Evolutionary conservation across 352 stramenopile genomes (phyloP).

Genomic region (Globisporangium cylindrosporum): DNA sequence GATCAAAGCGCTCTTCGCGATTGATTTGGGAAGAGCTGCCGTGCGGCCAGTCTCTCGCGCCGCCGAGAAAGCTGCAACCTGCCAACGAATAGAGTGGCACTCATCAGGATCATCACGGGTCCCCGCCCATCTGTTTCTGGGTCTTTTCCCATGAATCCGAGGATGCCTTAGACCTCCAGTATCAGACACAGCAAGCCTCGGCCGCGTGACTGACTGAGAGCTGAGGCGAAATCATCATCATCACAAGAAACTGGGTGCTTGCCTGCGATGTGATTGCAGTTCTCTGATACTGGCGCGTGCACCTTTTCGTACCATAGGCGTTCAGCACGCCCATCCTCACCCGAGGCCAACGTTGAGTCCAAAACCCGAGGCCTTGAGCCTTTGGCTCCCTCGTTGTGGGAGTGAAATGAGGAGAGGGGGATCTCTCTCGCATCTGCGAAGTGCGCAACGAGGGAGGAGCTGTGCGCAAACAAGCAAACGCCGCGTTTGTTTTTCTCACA

Average conservation of each 20-base stretch:
- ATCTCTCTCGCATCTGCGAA: slow-evolving; percentile 6
- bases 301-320: slow-evolving; percentile 4
- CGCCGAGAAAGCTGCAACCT: slow-evolving; percentile 9
- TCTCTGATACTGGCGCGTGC: slow-evolving; percentile 5
- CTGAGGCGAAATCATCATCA: no score
- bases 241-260: no score
- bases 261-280: neutral
- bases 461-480: slow-evolving; percentile 1
- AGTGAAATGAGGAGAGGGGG: neutral
- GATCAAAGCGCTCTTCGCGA: slow-evolving; percentile 6
- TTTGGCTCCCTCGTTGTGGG: slow-evolving; percentile 2
- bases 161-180: neutral
- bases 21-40: neutral
- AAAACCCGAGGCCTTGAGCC: no score
- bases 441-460: neutral
- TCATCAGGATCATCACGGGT: neutral
- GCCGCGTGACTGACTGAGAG: neutral
- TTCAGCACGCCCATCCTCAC: neutral
- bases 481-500: slow-evolving; percentile 4
- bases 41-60: slow-evolving; percentile 2
- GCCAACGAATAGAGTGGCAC: slow-evolving; percentile 21
- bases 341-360: neutral
- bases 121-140: neutral
- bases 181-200: neutral
- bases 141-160: neutral